phyloP scores from a whole-genome alignment of 2,329 filamentous ascomycete species.

The Chaetomium sp. region DNA sequence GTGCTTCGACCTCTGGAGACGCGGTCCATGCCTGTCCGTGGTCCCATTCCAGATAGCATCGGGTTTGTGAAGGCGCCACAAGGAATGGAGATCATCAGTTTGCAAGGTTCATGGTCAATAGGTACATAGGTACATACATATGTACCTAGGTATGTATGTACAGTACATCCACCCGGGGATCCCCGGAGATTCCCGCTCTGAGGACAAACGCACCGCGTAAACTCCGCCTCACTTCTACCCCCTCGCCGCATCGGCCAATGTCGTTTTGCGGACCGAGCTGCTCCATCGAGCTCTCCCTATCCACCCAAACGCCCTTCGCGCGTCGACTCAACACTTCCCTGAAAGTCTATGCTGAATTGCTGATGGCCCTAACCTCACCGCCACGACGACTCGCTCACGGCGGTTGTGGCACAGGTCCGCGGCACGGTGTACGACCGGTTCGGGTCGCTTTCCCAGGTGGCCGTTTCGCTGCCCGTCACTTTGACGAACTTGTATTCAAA shows the following conservation, averaged over 20 bases:
- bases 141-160: too few species aligned
- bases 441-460: conserved; percentile 61
- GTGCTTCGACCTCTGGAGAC: background rate
- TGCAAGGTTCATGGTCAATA: background rate
- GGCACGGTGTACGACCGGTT: conserved; percentile 44
- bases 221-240: background rate
- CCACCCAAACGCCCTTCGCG: background rate
- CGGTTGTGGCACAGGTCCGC: conserved; percentile 31
- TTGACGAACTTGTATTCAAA: conserved; percentile 66
- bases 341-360: too few species aligned
- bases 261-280: background rate
- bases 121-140: too few species aligned
- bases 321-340: background rate
- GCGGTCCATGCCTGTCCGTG: background rate
- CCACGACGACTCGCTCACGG: conserved; percentile 36
- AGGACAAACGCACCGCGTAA: background rate
- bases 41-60: background rate
- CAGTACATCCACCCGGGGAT: background rate
- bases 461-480: conserved; percentile 50
- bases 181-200: background rate
- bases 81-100: background rate
- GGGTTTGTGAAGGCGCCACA: background rate
- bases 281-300: conserved; percentile 5
- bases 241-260: background rate
- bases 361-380: conserved; percentile 27